These are phyloP conservation scores for Chaetomidium leptoderma DNA, from an alignment of 495 filamentous ascomycete species.

Conservation along the genomic window DNA sequence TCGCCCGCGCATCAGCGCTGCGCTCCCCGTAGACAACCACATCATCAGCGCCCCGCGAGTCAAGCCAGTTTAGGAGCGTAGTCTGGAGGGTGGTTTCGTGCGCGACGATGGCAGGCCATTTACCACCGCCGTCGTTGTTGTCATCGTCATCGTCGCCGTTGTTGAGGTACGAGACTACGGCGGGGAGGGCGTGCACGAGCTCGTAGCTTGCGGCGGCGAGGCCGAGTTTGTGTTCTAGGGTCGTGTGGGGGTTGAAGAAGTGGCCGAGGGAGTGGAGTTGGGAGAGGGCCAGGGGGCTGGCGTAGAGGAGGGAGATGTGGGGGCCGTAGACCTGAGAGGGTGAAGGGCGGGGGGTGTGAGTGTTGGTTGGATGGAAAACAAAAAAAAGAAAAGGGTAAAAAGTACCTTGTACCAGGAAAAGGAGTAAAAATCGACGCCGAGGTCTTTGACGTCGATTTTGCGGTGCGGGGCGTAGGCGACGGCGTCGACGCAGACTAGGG, in stretches of 20 bases:
- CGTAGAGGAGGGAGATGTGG: slow-evolving; percentile 65
- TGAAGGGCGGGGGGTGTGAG: background rate
- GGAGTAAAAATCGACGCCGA: slow-evolving; percentile 70
- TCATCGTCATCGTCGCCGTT: background rate
- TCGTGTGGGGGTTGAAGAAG: slow-evolving; percentile 59
- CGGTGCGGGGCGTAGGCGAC: slow-evolving; percentile 70
- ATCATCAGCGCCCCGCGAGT: slow-evolving; percentile 33
- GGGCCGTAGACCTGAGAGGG: slow-evolving; percentile 56
- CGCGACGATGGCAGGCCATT: slow-evolving; percentile 49
- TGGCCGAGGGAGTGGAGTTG: slow-evolving; percentile 55
- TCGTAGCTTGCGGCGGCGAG: slow-evolving; percentile 65
- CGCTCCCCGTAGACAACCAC: slow-evolving; percentile 56
- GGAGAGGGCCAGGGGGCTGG: slow-evolving; percentile 44
- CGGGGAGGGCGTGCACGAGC: slow-evolving; percentile 54
- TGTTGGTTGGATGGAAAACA: background rate
- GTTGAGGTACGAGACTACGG: slow-evolving; percentile 53
- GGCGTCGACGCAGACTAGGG: slow-evolving; percentile 52
- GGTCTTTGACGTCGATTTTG: slow-evolving; percentile 56
- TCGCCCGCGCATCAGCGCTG: slow-evolving; percentile 36
- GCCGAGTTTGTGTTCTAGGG: slow-evolving; percentile 60
- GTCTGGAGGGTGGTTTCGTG: slow-evolving; percentile 60
- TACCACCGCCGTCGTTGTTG: slow-evolving; percentile 11
- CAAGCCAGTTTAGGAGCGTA: slow-evolving; percentile 55
- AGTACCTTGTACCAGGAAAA: slow-evolving; percentile 68
- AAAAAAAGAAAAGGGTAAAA: background rate